Base-by-base conservation (phyloP, 2,329 filamentous ascomycete species). In the Cytospora leucostoma region DNA sequence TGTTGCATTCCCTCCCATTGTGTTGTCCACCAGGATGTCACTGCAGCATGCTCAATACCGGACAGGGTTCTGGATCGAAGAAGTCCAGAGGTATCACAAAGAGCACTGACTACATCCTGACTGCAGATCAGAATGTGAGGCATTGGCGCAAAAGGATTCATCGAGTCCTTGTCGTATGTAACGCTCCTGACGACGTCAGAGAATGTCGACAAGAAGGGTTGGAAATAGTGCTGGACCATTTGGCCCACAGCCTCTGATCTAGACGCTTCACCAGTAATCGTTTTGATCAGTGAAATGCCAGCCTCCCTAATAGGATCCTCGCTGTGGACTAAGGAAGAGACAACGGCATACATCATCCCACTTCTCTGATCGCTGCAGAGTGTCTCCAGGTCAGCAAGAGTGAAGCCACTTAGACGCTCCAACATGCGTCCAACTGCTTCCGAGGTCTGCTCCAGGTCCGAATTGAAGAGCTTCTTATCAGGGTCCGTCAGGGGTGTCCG, bases 1-100 rank as follows among this genome's bases (percentile, higher is more conserved):
- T 89, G 88, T 50, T 88, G 89, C 51, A 98, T 82, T 53, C 88
- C 88, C 62, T 85, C 83, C 96, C 96, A 99, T 69, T 93, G 85
- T 62, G 86, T 85, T 65, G 87, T 84, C 96, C 96, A 99, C 78
- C 96, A 92, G 40, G 83, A 84, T 71, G 90, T 83, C 15, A 96
- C 82, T 4, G 88, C 85, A 40, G 84, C 80, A 13, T 84, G 82
- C 68, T 94, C 89, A 63, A 82, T 82, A 1, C 79, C 73, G 34
- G 85, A 83, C 34, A 93, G 71, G n/a, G 76, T 73, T 56, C 76
- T 82, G n/a, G 79, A 78, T 67, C 84, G 78, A 56, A 87, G 73
- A 59, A 87, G 78, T 53, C 87, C 87, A 3, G 78, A 78, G 5
- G 82, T 78, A 63, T 88, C 85, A 67, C 82, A 84, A 33, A 89